Conservation (phyloP, 75 land plant species). For the Picea sitchensis region DNA sequence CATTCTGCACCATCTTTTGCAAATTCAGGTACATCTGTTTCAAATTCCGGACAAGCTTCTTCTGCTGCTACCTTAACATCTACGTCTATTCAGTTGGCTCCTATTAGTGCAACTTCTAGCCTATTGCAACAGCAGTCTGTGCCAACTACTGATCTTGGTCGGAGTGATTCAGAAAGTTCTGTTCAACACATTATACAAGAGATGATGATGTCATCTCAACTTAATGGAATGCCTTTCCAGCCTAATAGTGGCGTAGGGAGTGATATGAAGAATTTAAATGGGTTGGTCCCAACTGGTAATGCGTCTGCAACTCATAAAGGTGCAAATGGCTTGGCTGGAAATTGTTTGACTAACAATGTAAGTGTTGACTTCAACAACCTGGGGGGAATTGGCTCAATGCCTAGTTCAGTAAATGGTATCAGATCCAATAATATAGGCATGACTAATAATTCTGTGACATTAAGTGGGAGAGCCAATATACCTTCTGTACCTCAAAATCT, state of each 20-base stretch:
- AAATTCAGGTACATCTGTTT: slow-evolving; percentile 40
- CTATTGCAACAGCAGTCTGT: slow-evolving; percentile 32
- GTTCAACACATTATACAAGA: slow-evolving; percentile 67
- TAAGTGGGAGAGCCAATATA: slow-evolving; percentile 58
- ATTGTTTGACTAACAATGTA: slow-evolving; percentile 21
- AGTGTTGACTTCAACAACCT: slow-evolving; percentile 22
- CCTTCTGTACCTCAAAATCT: slow-evolving; percentile 35
- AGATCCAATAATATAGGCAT: slow-evolving; percentile 21
- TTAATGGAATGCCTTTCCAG: slow-evolving; percentile 16
- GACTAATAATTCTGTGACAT: slow-evolving; percentile 39
- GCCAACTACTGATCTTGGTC: slow-evolving; percentile 34
- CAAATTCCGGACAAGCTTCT: slow-evolving; percentile 23
- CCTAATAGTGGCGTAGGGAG: slow-evolving; percentile 27
- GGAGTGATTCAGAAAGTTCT: slow-evolving; percentile 50
- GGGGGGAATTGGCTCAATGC: slow-evolving; percentile 29
- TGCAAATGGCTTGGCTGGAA: slow-evolving; percentile 36
- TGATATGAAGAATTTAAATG: slow-evolving; percentile 60
- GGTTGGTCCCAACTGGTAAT: slow-evolving; percentile 18
- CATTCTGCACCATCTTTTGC: slow-evolving; percentile 35
- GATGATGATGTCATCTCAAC: slow-evolving; percentile 55
- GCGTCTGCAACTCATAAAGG: slow-evolving; percentile 28
- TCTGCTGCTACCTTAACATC: slow-evolving; percentile 18
- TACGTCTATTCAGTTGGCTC: slow-evolving; percentile 24
- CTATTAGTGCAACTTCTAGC: slow-evolving; percentile 36
- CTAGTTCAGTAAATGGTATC: slow-evolving; percentile 37